phyloP scores from a whole-genome alignment of 179 eudicot genomes.

The Nepenthes alata region DNA sequence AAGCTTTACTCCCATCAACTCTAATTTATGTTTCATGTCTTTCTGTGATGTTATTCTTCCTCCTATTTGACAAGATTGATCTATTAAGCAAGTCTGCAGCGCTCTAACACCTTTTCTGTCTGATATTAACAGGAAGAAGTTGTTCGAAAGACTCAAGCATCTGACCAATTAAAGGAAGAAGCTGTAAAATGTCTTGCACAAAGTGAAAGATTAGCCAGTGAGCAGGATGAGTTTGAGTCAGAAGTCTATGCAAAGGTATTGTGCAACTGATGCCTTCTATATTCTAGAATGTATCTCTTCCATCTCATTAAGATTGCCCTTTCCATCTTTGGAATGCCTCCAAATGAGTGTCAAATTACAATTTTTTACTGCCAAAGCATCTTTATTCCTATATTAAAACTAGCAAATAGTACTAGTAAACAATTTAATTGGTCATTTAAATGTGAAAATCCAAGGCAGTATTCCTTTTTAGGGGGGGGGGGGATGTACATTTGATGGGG shows the following conservation, averaged over 20 bases:
- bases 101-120: background rate
- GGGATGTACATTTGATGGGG: too few species aligned
- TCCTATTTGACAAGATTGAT: background rate
- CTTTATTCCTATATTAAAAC: background rate
- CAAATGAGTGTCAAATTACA: background rate
- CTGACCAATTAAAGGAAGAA: conserved; percentile 56
- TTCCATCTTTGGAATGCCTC: background rate
- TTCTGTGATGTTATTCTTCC: background rate
- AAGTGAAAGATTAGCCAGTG: conserved; percentile 62
- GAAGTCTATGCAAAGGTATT: conserved; percentile 66
- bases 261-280: too few species aligned
- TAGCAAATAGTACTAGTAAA: background rate
- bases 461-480: too few species aligned
- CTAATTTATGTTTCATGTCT: background rate
- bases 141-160: conserved; percentile 49
- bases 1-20: background rate
- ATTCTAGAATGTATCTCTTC: background rate
- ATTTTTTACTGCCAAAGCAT: background rate
- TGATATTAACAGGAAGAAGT: conserved; percentile 60
- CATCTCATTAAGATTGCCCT: background rate
- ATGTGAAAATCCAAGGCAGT: background rate
- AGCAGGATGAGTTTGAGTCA: conserved; percentile 64
- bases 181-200: conserved; percentile 70
- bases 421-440: background rate
- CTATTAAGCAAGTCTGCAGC: background rate